A percentile compares a stretch with the other conserved stretches of the same genome.
These are phyloP conservation scores for Colletotrichum spaethianum DNA, from an alignment of 2,329 filamentous ascomycete genomes.

Conservation along the genomic window DNA sequence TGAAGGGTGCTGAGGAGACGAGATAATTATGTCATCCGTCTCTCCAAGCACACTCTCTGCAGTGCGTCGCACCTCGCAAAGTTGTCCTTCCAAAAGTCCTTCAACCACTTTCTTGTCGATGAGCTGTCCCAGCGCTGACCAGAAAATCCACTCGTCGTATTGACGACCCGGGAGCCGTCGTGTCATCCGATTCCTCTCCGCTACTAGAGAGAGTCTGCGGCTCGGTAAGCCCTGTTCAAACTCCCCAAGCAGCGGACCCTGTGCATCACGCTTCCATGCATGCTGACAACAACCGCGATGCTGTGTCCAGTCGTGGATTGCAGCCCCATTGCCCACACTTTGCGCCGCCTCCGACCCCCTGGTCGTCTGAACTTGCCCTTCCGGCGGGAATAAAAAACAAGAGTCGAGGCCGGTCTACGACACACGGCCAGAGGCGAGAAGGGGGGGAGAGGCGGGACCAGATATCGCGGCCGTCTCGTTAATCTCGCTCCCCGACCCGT, in stretches of 20 bases:
- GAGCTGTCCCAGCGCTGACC: neutral
- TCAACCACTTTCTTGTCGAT: too few relatives aligned
- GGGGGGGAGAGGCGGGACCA: neutral
- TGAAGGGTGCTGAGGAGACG: neutral
- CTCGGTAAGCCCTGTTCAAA: neutral
- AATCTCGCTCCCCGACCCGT: constrained; percentile 20
- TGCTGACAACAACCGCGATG: neutral
- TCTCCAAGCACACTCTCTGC: too few relatives aligned
- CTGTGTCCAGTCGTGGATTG: neutral
- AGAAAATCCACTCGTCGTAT: neutral
- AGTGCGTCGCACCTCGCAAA: too few relatives aligned
- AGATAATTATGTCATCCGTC: neutral
- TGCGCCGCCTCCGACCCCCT: neutral
- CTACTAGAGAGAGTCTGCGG: neutral
- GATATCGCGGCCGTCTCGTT: constrained; percentile 10
- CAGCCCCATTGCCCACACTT: neutral
- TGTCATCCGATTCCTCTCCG: neutral
- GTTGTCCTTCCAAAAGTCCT: too few relatives aligned
- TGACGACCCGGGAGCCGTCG: neutral
- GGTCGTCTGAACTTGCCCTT: constrained; percentile 3
- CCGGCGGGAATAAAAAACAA: neutral
- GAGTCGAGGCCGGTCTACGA: neutral
- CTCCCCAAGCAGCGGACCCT: neutral
- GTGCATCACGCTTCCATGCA: neutral
- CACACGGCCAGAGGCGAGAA: neutral